These are phyloP conservation scores for Logfia minima DNA, from an alignment of 129 eudicot species.

Conservation along the genomic window DNA sequence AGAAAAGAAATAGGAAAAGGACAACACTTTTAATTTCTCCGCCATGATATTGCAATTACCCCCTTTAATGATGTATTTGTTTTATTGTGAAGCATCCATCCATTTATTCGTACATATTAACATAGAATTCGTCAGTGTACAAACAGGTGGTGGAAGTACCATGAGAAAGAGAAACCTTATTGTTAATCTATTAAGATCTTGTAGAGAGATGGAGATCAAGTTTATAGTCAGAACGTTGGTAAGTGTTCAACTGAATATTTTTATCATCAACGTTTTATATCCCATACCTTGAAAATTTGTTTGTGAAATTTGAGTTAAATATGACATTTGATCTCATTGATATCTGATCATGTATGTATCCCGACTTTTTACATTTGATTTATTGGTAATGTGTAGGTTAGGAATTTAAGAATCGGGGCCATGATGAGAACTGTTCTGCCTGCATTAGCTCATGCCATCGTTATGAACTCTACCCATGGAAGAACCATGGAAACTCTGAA, in stretches of 20 bases:
- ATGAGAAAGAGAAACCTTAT: constrained; percentile 70
- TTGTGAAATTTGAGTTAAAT: not conserved
- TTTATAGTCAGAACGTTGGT: constrained; percentile 95
- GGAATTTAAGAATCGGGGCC: constrained; percentile 96
- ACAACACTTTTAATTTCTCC: no score
- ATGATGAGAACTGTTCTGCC: constrained; percentile 97
- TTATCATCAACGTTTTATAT: constrained; percentile 1
- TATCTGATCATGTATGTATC: constrained; percentile 17
- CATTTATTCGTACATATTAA: constrained; percentile 27
- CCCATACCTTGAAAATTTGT: constrained; percentile 10
- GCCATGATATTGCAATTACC: not conserved
- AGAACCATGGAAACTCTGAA: constrained; percentile 46
- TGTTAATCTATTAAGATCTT: constrained; percentile 81
- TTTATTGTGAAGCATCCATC: constrained; percentile 1
- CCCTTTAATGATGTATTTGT: constrained; percentile 7
- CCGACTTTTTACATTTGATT: constrained; percentile 6
- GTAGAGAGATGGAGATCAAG: constrained; percentile 96
- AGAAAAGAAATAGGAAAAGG: no score
- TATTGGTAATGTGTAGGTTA: constrained; percentile 52
- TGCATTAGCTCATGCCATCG: constrained; percentile 94
- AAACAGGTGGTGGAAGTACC: constrained; percentile 85
- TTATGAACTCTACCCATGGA: constrained; percentile 43
- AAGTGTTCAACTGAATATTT: constrained; percentile 20
- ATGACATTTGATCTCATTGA: constrained; percentile 7
- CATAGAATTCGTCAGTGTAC: constrained; percentile 63